phyloP scores from a whole-genome alignment of 2,329 filamentous ascomycete species.

The Curvularia eragrostidis region DNA sequence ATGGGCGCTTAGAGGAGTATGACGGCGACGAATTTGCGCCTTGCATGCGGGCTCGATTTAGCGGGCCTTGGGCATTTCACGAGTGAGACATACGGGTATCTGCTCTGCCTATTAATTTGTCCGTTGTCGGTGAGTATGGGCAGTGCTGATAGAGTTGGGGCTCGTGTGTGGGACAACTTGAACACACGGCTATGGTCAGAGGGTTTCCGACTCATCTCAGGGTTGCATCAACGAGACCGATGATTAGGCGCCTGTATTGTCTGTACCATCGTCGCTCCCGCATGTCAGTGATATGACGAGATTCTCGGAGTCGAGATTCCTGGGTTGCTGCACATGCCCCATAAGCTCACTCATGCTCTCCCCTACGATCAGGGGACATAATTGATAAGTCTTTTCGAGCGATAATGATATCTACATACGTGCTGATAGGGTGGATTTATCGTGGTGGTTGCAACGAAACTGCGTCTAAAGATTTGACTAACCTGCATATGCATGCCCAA shows the following conservation, averaged over 20 bases:
- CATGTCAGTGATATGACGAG: neutral
- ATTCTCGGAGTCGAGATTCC: neutral
- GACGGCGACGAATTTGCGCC: conserved; percentile 12
- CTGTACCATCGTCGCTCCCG: neutral
- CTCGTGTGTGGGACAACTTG: conserved; percentile 1
- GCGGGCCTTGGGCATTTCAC: conserved; percentile 3
- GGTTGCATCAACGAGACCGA: conserved; percentile 8
- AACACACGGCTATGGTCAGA: neutral
- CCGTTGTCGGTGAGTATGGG: neutral
- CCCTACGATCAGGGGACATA: neutral
- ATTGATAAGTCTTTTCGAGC: neutral
- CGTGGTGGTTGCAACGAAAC: conserved; percentile 6
- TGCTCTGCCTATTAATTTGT: neutral
- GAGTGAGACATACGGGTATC: conserved; percentile 12
- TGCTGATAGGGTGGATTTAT: conserved; percentile 6
- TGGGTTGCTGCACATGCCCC: neutral
- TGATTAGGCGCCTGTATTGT: conserved; percentile 1
- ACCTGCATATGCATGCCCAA: conserved; percentile 22
- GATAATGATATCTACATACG: neutral
- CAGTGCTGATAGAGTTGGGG: conserved; percentile 3
- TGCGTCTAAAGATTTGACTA: conserved; percentile 11
- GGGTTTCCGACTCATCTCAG: neutral
- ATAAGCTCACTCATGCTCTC: neutral
- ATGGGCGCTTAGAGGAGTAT: conserved; percentile 19
- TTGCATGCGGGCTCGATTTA: conserved; percentile 7